These are phyloP conservation scores for Colletotrichum sidae DNA, from an alignment of 2,329 filamentous ascomycete species.

Conservation along the genomic window DNA sequence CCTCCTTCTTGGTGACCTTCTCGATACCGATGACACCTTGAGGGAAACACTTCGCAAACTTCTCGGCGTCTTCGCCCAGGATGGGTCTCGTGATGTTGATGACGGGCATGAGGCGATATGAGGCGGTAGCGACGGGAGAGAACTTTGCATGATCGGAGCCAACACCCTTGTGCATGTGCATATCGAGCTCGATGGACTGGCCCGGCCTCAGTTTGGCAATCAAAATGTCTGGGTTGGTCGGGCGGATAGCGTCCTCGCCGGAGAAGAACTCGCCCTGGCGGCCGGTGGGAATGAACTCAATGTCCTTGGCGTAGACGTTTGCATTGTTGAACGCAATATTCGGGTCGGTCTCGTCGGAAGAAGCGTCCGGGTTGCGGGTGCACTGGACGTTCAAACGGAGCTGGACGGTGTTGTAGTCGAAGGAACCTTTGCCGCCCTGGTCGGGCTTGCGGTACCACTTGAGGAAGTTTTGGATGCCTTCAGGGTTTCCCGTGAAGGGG, in stretches of 20 bases:
- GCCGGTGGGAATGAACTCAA: slow-evolving; percentile 81
- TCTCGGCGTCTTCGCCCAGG: slow-evolving; percentile 84
- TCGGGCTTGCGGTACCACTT: slow-evolving; percentile 82
- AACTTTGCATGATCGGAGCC: slow-evolving; percentile 97
- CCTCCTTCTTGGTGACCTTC: slow-evolving; percentile 76
- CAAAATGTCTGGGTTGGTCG: slow-evolving; percentile 91
- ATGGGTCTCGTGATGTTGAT: slow-evolving; percentile 90
- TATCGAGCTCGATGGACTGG: slow-evolving; percentile 85
- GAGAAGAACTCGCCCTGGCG: slow-evolving; percentile 74
- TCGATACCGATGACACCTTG: slow-evolving; percentile 87
- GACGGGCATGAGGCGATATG: slow-evolving; percentile 89
- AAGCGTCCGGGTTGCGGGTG: slow-evolving; percentile 80
- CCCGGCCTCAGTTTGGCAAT: slow-evolving; percentile 93
- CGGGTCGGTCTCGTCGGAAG: slow-evolving; percentile 81
- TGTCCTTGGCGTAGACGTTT: slow-evolving; percentile 82
- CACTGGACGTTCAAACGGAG: slow-evolving; percentile 84
- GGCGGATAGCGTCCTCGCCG: slow-evolving; percentile 74
- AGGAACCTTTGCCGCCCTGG: slow-evolving; percentile 71
- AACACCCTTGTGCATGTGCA: slow-evolving; percentile 96
- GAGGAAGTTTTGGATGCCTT: slow-evolving; percentile 82
- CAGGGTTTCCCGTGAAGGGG: slow-evolving; percentile 83
- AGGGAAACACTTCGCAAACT: slow-evolving; percentile 92
- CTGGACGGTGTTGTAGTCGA: slow-evolving; percentile 89
- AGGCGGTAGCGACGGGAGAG: slow-evolving; percentile 93
- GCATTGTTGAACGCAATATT: slow-evolving; percentile 87